phyloP scores from a whole-genome alignment of 2,329 filamentous ascomycete species.

The Verticillium isaacii region DNA sequence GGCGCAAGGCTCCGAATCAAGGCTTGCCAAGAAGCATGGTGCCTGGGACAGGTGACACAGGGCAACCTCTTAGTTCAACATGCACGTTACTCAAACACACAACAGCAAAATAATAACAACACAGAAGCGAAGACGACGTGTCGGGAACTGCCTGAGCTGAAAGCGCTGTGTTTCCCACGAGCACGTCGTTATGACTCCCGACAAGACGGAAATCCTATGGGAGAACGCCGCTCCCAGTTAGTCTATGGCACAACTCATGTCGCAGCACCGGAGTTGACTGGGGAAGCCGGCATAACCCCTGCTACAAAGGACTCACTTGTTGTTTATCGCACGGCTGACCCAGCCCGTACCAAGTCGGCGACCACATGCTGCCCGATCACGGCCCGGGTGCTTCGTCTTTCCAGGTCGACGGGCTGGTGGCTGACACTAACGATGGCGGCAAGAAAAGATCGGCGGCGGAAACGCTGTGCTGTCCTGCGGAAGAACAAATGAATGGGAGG shows the following conservation, averaged over 20 bases:
- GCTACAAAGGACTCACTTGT: background rate
- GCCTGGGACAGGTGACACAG: background rate
- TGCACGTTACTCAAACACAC: background rate
- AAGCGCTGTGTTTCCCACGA: background rate
- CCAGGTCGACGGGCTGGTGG: background rate
- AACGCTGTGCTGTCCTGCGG: background rate
- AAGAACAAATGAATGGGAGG: background rate
- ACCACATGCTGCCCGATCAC: background rate
- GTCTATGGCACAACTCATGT: background rate
- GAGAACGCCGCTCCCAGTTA: background rate
- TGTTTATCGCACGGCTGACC: background rate
- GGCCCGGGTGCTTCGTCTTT: background rate
- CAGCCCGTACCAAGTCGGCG: background rate
- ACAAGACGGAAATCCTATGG: background rate
- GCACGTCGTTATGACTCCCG: background rate
- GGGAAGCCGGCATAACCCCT: background rate
- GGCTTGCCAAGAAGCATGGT: background rate
- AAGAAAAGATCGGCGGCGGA: background rate
- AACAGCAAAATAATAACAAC: background rate
- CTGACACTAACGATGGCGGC: background rate
- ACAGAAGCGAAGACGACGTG: background rate
- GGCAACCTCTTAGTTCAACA: background rate
- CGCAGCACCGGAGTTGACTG: background rate
- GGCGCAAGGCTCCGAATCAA: background rate
- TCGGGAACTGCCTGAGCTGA: background rate